Percentiles rank a stretch among this genome's conserved stretches.
phyloP scores from a whole-genome alignment of 2,329 filamentous ascomycete species.

The Ophiocordyceps camponoti-leonardi region DNA sequence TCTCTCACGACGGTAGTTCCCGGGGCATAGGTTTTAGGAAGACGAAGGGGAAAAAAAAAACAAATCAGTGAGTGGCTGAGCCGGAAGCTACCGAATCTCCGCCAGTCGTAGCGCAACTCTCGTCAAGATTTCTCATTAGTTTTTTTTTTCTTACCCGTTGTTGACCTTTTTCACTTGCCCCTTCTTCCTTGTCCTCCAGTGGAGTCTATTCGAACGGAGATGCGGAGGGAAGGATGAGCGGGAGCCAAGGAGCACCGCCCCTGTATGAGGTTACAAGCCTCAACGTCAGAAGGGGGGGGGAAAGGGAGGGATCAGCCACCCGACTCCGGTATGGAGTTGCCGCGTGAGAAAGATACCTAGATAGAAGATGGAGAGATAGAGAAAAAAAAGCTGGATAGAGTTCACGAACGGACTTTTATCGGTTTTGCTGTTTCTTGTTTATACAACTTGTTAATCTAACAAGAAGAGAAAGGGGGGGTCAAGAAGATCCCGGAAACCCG shows the following conservation, averaged over 20 bases:
- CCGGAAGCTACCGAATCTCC: background rate
- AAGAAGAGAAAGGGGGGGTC: background rate
- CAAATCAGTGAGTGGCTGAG: background rate
- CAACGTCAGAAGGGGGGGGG: background rate
- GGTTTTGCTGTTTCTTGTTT: background rate
- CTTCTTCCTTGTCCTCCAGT: background rate
- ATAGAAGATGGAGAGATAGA: background rate
- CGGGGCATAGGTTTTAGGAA: background rate
- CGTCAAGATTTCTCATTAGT: background rate
- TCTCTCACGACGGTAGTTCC: background rate
- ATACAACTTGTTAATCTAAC: background rate
- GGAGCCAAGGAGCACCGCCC: background rate
- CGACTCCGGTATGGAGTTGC: no score
- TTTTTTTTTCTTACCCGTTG: background rate
- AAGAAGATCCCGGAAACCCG: background rate
- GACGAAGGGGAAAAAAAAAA: no score
- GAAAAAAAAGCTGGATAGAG: no score
- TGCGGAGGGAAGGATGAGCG: no score
- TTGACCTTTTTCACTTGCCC: background rate
- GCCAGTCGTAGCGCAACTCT: background rate
- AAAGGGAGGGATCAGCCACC: no score
- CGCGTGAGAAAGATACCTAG: background rate
- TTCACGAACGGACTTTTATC: background rate
- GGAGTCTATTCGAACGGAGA: background rate
- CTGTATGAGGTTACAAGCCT: background rate